A percentile compares a stretch with the other conserved stretches of the same genome.
Conservation (phyloP, 2,329 filamentous ascomycete species). For the Plenodomus lindquistii region DNA sequence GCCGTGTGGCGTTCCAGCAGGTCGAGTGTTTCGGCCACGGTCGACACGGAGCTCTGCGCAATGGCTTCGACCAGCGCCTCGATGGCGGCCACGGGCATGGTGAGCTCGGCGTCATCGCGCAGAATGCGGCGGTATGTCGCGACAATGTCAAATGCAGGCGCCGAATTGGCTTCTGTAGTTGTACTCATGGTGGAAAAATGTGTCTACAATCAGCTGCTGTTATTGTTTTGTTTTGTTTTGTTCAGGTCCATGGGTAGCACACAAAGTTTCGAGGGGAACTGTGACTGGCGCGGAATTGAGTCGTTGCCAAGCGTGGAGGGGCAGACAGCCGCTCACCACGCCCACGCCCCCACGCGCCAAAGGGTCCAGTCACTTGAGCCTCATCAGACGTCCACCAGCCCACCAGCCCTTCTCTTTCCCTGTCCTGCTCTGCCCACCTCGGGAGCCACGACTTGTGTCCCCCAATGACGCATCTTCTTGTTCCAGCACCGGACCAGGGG, state of each 20-base stretch:
- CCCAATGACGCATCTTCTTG: no score
- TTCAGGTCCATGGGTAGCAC: background rate
- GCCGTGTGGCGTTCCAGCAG: conserved; percentile 77
- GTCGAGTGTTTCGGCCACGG: conserved; percentile 91
- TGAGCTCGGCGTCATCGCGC: conserved; percentile 75
- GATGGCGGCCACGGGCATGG: conserved; percentile 94
- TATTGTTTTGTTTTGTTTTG: background rate
- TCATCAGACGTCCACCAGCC: background rate
- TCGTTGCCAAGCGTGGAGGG: conserved; percentile 14
- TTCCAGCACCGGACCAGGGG: no score
- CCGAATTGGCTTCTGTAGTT: conserved; percentile 16
- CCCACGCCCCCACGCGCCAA: background rate
- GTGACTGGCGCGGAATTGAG: conserved; percentile 3
- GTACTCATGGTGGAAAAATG: conserved; percentile 29
- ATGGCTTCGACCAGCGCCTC: conserved; percentile 88
- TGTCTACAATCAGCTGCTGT: background rate
- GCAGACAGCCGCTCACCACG: no score
- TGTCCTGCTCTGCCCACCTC: background rate
- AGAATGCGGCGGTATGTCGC: conserved; percentile 68
- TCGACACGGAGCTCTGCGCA: conserved; percentile 76
- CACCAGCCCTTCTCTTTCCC: background rate
- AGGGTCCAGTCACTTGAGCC: background rate
- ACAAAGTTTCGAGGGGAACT: conserved; percentile 25
- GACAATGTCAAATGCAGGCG: conserved; percentile 59
- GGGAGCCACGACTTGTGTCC: no score